A percentile compares a stretch with the other conserved stretches of the same genome.
Conservation (phyloP, 176 grass and related monocot genomes). For the Microstegium vimineum region DNA sequence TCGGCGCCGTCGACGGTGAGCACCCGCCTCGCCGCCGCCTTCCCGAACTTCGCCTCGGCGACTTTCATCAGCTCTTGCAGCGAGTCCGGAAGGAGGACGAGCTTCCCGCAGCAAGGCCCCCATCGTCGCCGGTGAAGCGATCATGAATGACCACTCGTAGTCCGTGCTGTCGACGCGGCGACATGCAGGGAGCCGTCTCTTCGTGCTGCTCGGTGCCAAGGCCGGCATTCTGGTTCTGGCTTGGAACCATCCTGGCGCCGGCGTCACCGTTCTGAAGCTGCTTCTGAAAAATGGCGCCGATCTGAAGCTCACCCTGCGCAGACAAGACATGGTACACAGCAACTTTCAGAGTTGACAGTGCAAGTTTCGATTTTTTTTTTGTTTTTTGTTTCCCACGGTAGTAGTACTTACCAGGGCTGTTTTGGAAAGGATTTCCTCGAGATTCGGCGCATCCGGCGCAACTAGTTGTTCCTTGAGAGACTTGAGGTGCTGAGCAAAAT, state of each 20-base stretch:
- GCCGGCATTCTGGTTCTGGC: background rate
- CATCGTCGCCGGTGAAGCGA: background rate
- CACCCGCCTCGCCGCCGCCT: constrained; percentile 18
- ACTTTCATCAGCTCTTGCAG: constrained; percentile 29
- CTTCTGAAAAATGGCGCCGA: background rate
- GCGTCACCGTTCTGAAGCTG: background rate
- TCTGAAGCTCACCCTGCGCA: background rate
- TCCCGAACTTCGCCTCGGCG: constrained; percentile 25
- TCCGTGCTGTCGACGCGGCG: background rate
- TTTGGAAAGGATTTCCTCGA: background rate
- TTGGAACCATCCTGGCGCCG: no score
- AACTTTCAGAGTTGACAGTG: background rate
- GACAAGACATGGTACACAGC: background rate
- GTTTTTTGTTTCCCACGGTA: background rate
- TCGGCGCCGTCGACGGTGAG: constrained; percentile 42
- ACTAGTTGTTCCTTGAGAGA: constrained; percentile 6
- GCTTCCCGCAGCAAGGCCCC: background rate
- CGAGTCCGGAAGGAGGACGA: constrained; percentile 14
- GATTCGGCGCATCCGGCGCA: background rate
- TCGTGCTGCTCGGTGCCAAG: background rate
- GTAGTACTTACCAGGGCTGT: background rate
- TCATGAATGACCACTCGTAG: constrained; percentile 27
- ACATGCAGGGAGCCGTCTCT: background rate
- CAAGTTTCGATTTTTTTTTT: background rate
- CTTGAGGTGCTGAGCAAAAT: constrained; percentile 12